Percentiles rank a stretch among this genome's conserved stretches.
phyloP scores from a whole-genome alignment of 2,329 filamentous ascomycete species.

The Ceratocystis ficicola region DNA sequence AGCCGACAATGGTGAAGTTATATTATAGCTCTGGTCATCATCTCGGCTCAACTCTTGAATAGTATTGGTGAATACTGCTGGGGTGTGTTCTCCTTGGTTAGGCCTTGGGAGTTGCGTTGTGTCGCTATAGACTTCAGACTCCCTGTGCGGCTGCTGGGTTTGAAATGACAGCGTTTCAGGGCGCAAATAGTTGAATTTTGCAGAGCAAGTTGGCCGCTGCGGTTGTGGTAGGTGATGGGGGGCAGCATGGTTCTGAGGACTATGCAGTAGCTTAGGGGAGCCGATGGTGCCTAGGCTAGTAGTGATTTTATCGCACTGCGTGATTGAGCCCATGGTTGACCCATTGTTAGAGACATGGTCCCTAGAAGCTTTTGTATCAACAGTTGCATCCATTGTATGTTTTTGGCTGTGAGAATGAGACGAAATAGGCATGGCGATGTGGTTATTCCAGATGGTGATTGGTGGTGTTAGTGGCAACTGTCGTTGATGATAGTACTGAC shows the following conservation, averaged over 20 bases:
- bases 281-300: neutral
- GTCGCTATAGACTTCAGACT: neutral
- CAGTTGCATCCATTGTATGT: neutral
- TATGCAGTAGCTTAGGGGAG: neutral
- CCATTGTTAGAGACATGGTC: neutral
- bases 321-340: neutral
- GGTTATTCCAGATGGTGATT: no score
- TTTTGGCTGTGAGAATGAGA: neutral
- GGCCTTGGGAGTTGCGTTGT: neutral
- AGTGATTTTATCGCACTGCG: neutral
- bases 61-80: neutral
- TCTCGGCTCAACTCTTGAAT: neutral
- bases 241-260: neutral
- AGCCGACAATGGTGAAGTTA: slow-evolving; percentile 14
- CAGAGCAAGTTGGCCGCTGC: neutral
- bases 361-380: neutral
- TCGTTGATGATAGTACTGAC: neutral
- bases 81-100: neutral
- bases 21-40: neutral
- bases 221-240: neutral
- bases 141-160: neutral
- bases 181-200: neutral
- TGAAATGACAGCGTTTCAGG: neutral
- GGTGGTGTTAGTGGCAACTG: neutral
- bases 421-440: neutral